Evolutionary conservation across 805 yeast species (phyloP), one percentile per base, ranked within the genome.

Genomic region (Candida methanosorbosa): DNA sequence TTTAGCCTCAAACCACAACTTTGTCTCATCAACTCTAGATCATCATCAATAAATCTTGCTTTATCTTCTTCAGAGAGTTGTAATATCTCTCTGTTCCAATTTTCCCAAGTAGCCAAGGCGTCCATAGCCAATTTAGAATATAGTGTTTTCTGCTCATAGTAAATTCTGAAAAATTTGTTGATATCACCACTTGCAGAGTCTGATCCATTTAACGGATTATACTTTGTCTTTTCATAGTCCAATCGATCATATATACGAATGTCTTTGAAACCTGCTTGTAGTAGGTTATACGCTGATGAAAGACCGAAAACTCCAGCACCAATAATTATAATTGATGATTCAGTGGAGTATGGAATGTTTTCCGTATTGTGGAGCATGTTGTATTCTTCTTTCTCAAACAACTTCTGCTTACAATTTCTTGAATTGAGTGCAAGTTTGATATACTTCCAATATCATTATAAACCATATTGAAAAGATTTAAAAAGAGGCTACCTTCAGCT

Each of bases 261-360:
- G 30, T 63, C 43, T 2, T 31, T 44, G 39, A 59, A 64, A 1
- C 69, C 69, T 9, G 44, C 44, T 28, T 54, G 40, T 1, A 58
- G 52, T 17, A 71, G 53, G 28, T 68, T 60, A 13, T 59, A 55
- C 4, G 75, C 73, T 3, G 66, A 57, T 18, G 76, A 67, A 14
- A 72, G 52, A 2, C 79, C 79, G 46, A 68, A 71, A 9, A 66
- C 72, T 25, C 79, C 78, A 6, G 72, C 65, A 14, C 79, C 79
- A 11, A 70, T 61, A 24, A 72, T 56, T 25, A 64, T 52, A 26
- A 70, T 59, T 16, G n/a, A n/a, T n/a, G n/a, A n/a, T n/a, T n/a
- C n/a, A n/a, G n/a, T n/a, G n/a, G n/a, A n/a, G n/a, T n/a, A n/a
- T n/a, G n/a, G n/a, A n/a, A n/a, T n/a, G n/a, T n/a, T n/a, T n/a